Percentiles rank a stretch among this genome's conserved stretches.
phyloP scores from a whole-genome alignment of 2,329 filamentous ascomycete species.

The Fulvia fulva region DNA sequence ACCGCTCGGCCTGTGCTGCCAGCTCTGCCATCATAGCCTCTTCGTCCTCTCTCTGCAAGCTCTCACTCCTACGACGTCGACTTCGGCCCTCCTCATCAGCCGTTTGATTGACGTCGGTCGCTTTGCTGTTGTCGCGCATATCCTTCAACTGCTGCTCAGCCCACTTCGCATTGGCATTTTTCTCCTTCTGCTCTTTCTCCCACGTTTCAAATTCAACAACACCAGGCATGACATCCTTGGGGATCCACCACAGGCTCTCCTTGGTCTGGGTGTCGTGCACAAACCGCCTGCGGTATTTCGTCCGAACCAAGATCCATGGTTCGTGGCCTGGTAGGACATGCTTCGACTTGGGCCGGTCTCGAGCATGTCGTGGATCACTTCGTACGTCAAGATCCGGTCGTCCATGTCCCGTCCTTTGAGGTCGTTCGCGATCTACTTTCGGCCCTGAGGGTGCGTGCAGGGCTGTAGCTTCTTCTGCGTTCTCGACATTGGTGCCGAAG shows the following conservation, averaged over 20 bases:
- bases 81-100: constrained; percentile 16
- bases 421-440: neutral
- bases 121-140: constrained; percentile 25
- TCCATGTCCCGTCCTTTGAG: neutral
- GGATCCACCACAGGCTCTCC: constrained; percentile 92
- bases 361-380: constrained; percentile 33
- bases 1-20: constrained; percentile 28
- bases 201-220: constrained; percentile 64
- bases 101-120: constrained; percentile 18
- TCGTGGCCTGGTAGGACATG: constrained; percentile 73
- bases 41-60: constrained; percentile 34
- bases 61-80: constrained; percentile 28
- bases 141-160: constrained; percentile 30
- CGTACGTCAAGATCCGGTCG: constrained; percentile 11
- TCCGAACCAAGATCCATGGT: constrained; percentile 90
- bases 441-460: constrained; percentile 9
- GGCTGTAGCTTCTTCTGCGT: constrained; percentile 8
- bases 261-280: constrained; percentile 84
- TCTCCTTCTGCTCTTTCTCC: constrained; percentile 65
- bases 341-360: constrained; percentile 77
- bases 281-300: constrained; percentile 83
- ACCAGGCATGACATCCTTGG: constrained; percentile 76
- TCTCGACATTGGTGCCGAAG: constrained; percentile 6
- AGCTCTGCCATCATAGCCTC: constrained; percentile 34
- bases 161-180: constrained; percentile 31